Conservation (phyloP, 768 basidiomycete genomes). For the Lyophyllum shimeji region DNA sequence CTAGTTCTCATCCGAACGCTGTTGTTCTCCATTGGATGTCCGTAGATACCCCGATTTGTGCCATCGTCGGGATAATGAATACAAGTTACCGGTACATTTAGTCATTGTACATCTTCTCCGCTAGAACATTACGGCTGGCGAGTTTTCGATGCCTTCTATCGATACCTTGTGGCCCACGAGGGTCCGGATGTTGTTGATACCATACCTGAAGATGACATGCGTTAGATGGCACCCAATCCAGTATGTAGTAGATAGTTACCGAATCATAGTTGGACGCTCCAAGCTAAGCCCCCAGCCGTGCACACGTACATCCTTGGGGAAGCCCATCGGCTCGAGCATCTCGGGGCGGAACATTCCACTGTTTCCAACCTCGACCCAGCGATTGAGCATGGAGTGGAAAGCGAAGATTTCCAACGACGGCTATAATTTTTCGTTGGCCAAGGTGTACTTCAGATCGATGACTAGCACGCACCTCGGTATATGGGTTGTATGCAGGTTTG, state of each 20-base stretch:
- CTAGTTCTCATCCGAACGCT: slow-evolving; percentile 30
- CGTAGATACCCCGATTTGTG: slow-evolving; percentile 7
- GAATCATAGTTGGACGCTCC: slow-evolving; percentile 98
- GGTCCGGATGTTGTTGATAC: slow-evolving; percentile 95
- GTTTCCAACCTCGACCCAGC: slow-evolving; percentile 98
- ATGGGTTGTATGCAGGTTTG: slow-evolving; percentile 99
- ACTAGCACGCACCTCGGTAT: slow-evolving; percentile 74
- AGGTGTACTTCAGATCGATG: not conserved
- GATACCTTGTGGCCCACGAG: slow-evolving; percentile 97
- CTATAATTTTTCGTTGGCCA: slow-evolving; percentile 34
- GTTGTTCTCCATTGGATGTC: not conserved
- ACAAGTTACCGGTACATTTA: slow-evolving; percentile 3
- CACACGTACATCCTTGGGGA: slow-evolving; percentile 94
- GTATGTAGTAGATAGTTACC: slow-evolving; percentile 46
- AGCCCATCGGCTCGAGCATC: slow-evolving; percentile 99
- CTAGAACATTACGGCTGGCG: slow-evolving; percentile 90
- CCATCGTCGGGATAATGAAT: not conserved
- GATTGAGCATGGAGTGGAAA: slow-evolving; percentile 90
- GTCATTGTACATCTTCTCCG: slow-evolving; percentile 2
- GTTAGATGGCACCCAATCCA: not conserved
- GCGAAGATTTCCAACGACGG: slow-evolving; percentile 98
- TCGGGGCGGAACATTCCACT: slow-evolving; percentile 99
- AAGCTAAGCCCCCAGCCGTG: slow-evolving; percentile 96
- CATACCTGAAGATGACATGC: slow-evolving; percentile 59
- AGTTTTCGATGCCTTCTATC: slow-evolving; percentile 84